These are phyloP conservation scores for Euphorbia neoarborescens DNA, from an alignment of 441 rosid species.

Conservation along the genomic window DNA sequence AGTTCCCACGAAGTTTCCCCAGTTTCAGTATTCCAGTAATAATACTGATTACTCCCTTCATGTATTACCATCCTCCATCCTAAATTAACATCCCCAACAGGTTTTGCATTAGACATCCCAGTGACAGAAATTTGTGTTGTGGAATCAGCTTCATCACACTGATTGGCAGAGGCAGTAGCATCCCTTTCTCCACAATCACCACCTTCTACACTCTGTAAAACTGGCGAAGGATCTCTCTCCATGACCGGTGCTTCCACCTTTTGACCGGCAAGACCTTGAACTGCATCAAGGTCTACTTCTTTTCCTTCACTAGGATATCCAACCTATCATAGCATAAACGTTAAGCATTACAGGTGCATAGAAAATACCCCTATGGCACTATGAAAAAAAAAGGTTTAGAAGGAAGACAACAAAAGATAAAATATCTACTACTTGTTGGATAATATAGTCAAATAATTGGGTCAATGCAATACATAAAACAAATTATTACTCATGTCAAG, in stretches of 20 bases:
- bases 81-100: constrained; percentile 39
- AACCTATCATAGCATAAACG: constrained; percentile 32
- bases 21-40: constrained; percentile 92
- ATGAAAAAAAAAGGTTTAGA: not conserved
- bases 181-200: constrained; percentile 28
- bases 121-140: constrained; percentile 31
- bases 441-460: not conserved
- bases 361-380: not conserved
- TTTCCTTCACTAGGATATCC: constrained; percentile 28
- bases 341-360: constrained; percentile 14
- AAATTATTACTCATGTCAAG: not conserved
- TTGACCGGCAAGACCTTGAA: constrained; percentile 27
- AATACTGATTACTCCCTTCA: constrained; percentile 79
- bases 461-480: not conserved
- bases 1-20: constrained; percentile 98
- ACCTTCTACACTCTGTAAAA: constrained; percentile 26
- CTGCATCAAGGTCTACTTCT: constrained; percentile 24
- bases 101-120: constrained; percentile 38
- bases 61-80: constrained; percentile 89
- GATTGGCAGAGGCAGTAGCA: constrained; percentile 26
- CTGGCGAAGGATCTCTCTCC: constrained; percentile 27
- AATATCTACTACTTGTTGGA: not conserved
- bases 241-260: constrained; percentile 26
- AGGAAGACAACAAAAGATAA: not conserved
- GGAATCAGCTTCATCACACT: constrained; percentile 30